Evolutionary conservation across 176 grass and related monocot species (phyloP).

Genomic region (Aechmea fasciata): DNA sequence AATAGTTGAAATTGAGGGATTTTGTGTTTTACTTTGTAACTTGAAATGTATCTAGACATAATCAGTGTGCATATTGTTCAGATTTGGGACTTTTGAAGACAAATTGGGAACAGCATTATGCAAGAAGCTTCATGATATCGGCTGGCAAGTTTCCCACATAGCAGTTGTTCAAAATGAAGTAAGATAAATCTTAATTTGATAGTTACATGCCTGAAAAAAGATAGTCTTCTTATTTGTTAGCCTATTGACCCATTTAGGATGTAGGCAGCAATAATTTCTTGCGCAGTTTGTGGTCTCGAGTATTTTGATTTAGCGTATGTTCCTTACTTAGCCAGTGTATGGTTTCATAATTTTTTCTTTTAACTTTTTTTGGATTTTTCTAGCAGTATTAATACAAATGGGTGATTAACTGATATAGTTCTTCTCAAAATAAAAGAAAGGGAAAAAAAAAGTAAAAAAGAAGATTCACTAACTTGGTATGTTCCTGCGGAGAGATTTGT

Average conservation of each 20-base stretch:
- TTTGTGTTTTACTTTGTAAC: neutral
- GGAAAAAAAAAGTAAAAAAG: neutral
- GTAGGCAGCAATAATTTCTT: neutral
- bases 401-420: too few relatives aligned
- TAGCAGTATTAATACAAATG: too few relatives aligned
- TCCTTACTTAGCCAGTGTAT: too few relatives aligned
- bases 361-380: too few relatives aligned
- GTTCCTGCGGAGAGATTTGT: neutral
- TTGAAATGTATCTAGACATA: neutral
- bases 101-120: conserved; percentile 62
- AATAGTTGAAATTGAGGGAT: neutral
- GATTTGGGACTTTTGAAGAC: conserved; percentile 70
- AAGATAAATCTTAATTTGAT: conserved; percentile 30
- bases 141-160: conserved; percentile 76
- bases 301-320: neutral
- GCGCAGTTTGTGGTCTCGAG: neutral
- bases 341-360: too few relatives aligned
- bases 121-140: conserved; percentile 85
- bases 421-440: too few relatives aligned
- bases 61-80: conserved; percentile 27
- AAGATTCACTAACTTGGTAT: neutral
- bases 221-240: neutral
- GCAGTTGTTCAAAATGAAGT: conserved; percentile 77
- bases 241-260: neutral
- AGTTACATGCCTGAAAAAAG: neutral